Percentiles rank a stretch among this genome's conserved stretches.
Evolutionary conservation across 2,329 filamentous ascomycete species (phyloP).

Genomic region (Neoscytalidium dimidiatum): DNA sequence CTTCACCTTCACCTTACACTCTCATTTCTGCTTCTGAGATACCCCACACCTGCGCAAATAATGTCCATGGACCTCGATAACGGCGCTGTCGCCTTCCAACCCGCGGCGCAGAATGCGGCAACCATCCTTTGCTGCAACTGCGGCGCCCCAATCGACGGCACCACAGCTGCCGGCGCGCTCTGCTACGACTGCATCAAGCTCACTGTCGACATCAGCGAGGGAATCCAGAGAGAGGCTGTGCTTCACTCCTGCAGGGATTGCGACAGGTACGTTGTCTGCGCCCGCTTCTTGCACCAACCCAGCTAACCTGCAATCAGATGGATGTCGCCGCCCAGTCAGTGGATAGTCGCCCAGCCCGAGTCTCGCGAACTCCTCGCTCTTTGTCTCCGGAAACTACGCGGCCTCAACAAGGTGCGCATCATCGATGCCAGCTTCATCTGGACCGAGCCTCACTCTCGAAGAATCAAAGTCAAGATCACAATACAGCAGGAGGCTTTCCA

Average conservation of each 20-base stretch:
- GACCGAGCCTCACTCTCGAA: constrained; percentile 94
- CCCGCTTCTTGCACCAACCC: constrained; percentile 11
- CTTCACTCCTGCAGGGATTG: constrained; percentile 93
- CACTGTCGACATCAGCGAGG: constrained; percentile 88
- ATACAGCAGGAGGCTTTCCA: constrained; percentile 73
- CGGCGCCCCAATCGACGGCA: constrained; percentile 88
- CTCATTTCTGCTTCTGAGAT: constrained; percentile 4
- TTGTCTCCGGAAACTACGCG: constrained; percentile 84
- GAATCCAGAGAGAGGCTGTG: constrained; percentile 86
- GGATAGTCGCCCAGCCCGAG: constrained; percentile 82
- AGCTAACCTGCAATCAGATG: constrained; percentile 49
- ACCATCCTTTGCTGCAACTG: constrained; percentile 98
- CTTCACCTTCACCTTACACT: neutral
- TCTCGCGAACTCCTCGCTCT: constrained; percentile 90
- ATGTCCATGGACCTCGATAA: constrained; percentile 43
- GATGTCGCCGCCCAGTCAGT: constrained; percentile 82
- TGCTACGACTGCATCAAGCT: constrained; percentile 97
- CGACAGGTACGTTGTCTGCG: constrained; percentile 53
- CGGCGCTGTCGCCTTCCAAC: constrained; percentile 39
- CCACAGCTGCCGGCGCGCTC: constrained; percentile 71
- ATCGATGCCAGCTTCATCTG: constrained; percentile 96
- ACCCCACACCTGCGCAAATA: constrained; percentile 11
- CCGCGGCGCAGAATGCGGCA: constrained; percentile 46
- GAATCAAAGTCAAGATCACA: constrained; percentile 93
- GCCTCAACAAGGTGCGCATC: constrained; percentile 85